Conservation (phyloP, 192 early-diverging fungal genomes). For the Mortierella claussenii region DNA sequence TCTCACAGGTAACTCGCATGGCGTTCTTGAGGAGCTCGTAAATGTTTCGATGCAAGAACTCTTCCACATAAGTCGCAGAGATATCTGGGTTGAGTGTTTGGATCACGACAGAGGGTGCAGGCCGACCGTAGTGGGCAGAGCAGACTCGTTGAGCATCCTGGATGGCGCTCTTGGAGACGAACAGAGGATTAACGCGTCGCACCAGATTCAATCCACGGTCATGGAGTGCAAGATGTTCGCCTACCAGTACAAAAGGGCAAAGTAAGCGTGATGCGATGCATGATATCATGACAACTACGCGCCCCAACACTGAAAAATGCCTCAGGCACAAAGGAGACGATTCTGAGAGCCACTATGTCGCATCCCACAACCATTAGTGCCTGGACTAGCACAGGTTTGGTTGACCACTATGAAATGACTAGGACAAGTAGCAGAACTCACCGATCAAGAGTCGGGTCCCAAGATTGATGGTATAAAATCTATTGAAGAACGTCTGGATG, state of each 20-base stretch:
- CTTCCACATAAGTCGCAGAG: slow-evolving; percentile 68
- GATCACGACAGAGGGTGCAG: slow-evolving; percentile 60
- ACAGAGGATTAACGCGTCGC: slow-evolving; percentile 65
- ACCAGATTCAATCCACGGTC: slow-evolving; percentile 68
- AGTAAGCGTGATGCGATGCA: not conserved
- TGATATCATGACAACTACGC: no score
- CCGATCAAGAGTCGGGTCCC: slow-evolving; percentile 69
- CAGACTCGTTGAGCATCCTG: slow-evolving; percentile 58
- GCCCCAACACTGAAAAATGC: no score
- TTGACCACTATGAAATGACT: not conserved
- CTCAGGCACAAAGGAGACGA: no score
- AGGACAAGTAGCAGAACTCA: not conserved
- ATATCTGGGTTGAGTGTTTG: slow-evolving; percentile 62
- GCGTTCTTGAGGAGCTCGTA: slow-evolving; percentile 71
- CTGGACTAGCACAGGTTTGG: no score
- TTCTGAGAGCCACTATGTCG: no score
- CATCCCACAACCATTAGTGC: no score
- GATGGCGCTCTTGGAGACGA: slow-evolving; percentile 63
- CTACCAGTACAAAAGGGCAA: slow-evolving; percentile 3
- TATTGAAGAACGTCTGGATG: slow-evolving; percentile 68
- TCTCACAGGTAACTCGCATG: slow-evolving; percentile 63
- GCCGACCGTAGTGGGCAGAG: slow-evolving; percentile 60
- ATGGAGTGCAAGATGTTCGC: slow-evolving; percentile 67
- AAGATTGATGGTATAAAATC: slow-evolving; percentile 70
- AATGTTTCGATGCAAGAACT: slow-evolving; percentile 68